Base-by-base conservation (phyloP, 75 land plant genomes). In the Adiantum capillusveneris region DNA sequence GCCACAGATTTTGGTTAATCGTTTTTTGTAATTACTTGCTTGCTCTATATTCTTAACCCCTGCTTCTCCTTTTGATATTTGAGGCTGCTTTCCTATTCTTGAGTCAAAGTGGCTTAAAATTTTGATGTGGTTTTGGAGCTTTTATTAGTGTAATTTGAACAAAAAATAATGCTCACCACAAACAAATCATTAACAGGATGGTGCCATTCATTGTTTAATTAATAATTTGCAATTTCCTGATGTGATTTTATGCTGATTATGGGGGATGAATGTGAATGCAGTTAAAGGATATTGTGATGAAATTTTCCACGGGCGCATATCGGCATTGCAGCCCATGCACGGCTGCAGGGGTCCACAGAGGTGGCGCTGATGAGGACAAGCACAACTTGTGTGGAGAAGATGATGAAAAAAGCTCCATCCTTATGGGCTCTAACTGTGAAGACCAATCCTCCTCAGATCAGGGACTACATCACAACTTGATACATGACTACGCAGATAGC, bases 241-340 rank as follows among this genome's bases (percentile, higher is more conserved):
- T 7, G 21, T 46, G 49, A 17, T 39, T 39, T 39, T 39, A 9
- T 39, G n/a, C 21, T 46, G 5, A 17, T 46, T 46, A 14, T 46
- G 49, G 17, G 49, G 17, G 17, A n/a, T 46, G n/a, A 3, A 2
- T 2, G 21, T 46, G 6, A 17, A n/a, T 65, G 72, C 81, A 83
- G 85, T 55, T 83, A 29, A 83, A 83, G 59, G 85, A 78, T 57
- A 78, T 83, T 70, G 85, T 76, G 0, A 31, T 78, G 67, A 78
- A 75, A 45, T 52, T 83, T n/a, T 71, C 81, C 1, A 46, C 21
- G 12, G 81, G 85, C 2, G 48, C 75, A n/a, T 63, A 73, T 39
- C 48, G 48, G 48, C 74, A 78, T 57, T 63, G 80, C 67, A 78
- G 78, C 55, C 75, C 79, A 12, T 26, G 71, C 39, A 72, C 75